phyloP scores from a whole-genome alignment of 805 yeast genomes.

The Diddensiella caesifluorescens region DNA sequence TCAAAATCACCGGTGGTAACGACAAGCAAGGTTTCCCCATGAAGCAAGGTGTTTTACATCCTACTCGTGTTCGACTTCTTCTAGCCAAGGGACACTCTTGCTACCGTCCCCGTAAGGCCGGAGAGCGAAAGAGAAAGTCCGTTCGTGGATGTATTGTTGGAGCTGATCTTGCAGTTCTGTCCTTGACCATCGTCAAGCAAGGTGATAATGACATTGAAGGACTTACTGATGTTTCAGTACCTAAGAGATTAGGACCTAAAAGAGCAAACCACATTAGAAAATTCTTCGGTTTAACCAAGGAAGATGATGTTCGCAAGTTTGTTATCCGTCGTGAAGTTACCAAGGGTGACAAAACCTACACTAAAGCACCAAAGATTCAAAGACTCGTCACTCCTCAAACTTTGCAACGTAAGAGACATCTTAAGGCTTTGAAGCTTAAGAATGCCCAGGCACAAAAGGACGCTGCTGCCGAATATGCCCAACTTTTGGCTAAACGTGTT shows the following conservation, averaged over 20 bases:
- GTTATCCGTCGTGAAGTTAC: slow-evolving; percentile 97
- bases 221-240: slow-evolving; percentile 87
- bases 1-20: slow-evolving; percentile 99
- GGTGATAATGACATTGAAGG: slow-evolving; percentile 96
- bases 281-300: slow-evolving; percentile 97
- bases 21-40: slow-evolving; percentile 99
- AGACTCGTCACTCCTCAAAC: slow-evolving; percentile 99
- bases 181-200: slow-evolving; percentile 91
- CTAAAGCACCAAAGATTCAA: slow-evolving; percentile 99
- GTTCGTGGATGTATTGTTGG: slow-evolving; percentile 99
- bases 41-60: slow-evolving; percentile 99
- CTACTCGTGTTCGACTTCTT: slow-evolving; percentile 97
- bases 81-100: slow-evolving; percentile 93
- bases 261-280: slow-evolving; percentile 99
- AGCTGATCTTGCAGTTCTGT: slow-evolving; percentile 91
- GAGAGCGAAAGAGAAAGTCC: slow-evolving; percentile 99
- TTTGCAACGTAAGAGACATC: slow-evolving; percentile 98
- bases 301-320: slow-evolving; percentile 84
- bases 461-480: slow-evolving; percentile 99
- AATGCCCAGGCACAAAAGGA: slow-evolving; percentile 99
- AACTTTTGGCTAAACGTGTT: slow-evolving; percentile 95
- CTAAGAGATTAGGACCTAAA: slow-evolving; percentile 99
- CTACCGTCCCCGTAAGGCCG: slow-evolving; percentile 99
- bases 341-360: slow-evolving; percentile 97
- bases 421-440: slow-evolving; percentile 86